Conservation (phyloP, 306 rosid species). For the Begonia masoniana region DNA sequence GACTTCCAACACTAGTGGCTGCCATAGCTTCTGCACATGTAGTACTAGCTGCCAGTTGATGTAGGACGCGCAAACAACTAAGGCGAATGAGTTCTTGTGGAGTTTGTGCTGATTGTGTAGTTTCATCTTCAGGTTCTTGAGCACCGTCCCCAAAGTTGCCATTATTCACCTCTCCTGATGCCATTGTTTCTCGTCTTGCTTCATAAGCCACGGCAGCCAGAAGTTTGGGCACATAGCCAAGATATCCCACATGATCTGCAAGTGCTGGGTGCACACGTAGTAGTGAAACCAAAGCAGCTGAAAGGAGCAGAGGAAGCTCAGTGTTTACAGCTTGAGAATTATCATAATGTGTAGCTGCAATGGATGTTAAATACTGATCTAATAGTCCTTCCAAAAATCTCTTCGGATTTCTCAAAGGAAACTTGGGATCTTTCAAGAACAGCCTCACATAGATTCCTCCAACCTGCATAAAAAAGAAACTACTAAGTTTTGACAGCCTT, state of each 20-base stretch:
- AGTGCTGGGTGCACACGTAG: slow-evolving; percentile 96
- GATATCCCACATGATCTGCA: slow-evolving; percentile 98
- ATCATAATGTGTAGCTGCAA: slow-evolving; percentile 91
- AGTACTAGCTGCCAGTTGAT: slow-evolving; percentile 98
- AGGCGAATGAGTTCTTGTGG: slow-evolving; percentile 97
- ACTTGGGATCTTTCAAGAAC: slow-evolving; percentile 94
- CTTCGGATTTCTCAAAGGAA: slow-evolving; percentile 96
- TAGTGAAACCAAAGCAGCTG: slow-evolving; percentile 93
- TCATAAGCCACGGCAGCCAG: slow-evolving; percentile 96
- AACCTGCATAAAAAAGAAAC: slow-evolving; percentile 51
- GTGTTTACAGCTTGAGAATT: slow-evolving; percentile 54
- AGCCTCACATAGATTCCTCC: slow-evolving; percentile 94
- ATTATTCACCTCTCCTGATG: slow-evolving; percentile 52
- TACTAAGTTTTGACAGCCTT: slow-evolving; percentile 13
- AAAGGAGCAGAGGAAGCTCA: slow-evolving; percentile 91
- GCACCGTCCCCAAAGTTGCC: slow-evolving; percentile 38
- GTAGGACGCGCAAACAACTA: slow-evolving; percentile 93
- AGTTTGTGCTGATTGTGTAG: slow-evolving; percentile 61
- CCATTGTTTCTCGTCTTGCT: slow-evolving; percentile 92
- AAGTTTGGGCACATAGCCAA: slow-evolving; percentile 97
- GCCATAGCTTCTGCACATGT: slow-evolving; percentile 99
- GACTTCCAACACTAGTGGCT: slow-evolving; percentile 94
- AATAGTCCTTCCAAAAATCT: slow-evolving; percentile 96
- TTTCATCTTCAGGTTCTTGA: slow-evolving; percentile 37
- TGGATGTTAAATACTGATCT: slow-evolving; percentile 89